Conservation (phyloP, 2,329 filamentous ascomycete genomes). For the Botrytis porri region DNA sequence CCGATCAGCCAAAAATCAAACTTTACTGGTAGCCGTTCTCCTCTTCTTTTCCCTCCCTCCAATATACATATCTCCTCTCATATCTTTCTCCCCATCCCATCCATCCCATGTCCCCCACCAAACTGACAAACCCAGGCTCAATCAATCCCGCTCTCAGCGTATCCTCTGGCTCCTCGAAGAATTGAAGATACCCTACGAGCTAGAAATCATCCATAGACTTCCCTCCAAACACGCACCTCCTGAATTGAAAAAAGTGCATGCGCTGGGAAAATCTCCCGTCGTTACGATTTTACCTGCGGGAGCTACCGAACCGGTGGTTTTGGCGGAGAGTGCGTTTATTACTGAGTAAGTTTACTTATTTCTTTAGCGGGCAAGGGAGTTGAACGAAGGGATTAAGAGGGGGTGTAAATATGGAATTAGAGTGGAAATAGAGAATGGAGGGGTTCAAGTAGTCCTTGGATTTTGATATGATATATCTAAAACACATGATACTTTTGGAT, state of each 20-base stretch:
- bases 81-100: conserved; percentile 42
- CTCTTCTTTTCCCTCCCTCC: not conserved
- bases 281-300: conserved; percentile 57
- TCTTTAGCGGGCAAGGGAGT: not conserved
- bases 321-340: conserved; percentile 82
- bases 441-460: not conserved
- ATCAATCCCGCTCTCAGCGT: conserved; percentile 51
- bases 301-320: conserved; percentile 50
- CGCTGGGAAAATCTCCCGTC: conserved; percentile 82
- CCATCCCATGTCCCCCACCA: conserved; percentile 1
- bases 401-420: not conserved
- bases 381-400: not conserved
- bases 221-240: conserved; percentile 63
- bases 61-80: conserved; percentile 29
- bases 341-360: conserved; percentile 47
- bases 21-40: conserved; percentile 50
- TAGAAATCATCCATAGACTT: conserved; percentile 74
- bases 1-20: conserved; percentile 47
- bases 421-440: not conserved
- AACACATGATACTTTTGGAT: not conserved
- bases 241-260: conserved; percentile 74
- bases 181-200: conserved; percentile 70
- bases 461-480: not conserved
- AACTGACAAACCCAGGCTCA: conserved; percentile 32
- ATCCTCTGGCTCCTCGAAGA: conserved; percentile 70